Evolutionary conservation across 495 filamentous ascomycete species (phyloP).

Genomic region (Lophiostoma macrostomum): DNA sequence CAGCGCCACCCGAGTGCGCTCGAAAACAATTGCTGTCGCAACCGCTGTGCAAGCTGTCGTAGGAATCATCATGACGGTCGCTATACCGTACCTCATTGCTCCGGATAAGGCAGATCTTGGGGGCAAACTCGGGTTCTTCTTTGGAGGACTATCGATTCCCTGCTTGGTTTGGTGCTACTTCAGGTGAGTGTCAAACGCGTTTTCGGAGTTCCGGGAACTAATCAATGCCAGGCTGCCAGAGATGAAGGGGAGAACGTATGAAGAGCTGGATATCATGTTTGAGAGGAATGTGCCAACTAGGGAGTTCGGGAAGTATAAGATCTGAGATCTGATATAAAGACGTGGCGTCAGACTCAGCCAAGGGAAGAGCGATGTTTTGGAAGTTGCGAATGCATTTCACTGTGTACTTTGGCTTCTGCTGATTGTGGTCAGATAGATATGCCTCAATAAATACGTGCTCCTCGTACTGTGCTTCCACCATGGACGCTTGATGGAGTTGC

Average conservation of each 20-base stretch:
- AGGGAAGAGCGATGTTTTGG: no score
- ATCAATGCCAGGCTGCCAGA: no score
- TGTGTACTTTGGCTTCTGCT: no score
- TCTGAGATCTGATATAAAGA: no score
- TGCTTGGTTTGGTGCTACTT: conserved; percentile 49
- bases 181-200: no score
- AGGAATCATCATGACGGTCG: conserved; percentile 60
- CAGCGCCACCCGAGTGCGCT: conserved; percentile 55
- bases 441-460: no score
- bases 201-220: no score
- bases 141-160: conserved; percentile 52
- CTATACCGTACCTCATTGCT: conserved; percentile 63
- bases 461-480: no score
- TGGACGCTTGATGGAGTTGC: no score
- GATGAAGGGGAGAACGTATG: conserved; percentile 45
- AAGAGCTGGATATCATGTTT: conserved; percentile 59
- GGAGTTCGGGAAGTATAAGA: conserved; percentile 43
- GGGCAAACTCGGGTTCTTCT: conserved; percentile 68
- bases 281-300: conserved; percentile 47
- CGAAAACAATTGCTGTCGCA: conserved; percentile 61
- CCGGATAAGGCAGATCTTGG: conserved; percentile 60
- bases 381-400: no score
- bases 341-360: no score
- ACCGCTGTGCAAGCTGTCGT: conserved; percentile 58
- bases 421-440: no score